These are phyloP conservation scores for Trametes elegans DNA, from an alignment of 768 basidiomycete species.

Conservation along the genomic window DNA sequence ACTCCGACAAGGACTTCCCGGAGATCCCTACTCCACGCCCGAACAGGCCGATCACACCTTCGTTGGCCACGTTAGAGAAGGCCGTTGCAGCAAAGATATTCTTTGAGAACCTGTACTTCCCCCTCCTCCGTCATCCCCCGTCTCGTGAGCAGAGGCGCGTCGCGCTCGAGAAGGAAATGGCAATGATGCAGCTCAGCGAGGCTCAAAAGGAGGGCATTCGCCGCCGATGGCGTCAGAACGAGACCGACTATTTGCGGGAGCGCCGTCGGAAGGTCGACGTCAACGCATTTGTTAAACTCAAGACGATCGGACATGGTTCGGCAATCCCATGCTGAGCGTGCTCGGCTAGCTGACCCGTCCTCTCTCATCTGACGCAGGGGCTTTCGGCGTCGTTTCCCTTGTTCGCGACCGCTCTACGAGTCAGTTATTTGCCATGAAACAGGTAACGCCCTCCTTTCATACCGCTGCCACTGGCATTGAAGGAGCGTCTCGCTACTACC, in stretches of 20 bases:
- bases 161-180: conserved; percentile 89
- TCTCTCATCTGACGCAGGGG: conserved; percentile 49
- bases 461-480: conserved; percentile 3
- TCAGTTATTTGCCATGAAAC: conserved; percentile 93
- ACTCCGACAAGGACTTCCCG: conserved; percentile 30
- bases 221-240: conserved; percentile 78
- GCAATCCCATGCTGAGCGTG: conserved; percentile 22
- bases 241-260: conserved; percentile 88
- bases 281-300: conserved; percentile 82
- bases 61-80: conserved; percentile 88
- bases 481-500: background rate
- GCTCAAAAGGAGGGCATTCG: conserved; percentile 70
- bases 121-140: conserved; percentile 78
- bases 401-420: conserved; percentile 81
- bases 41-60: conserved; percentile 71
- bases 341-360: conserved; percentile 8
- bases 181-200: conserved; percentile 64
- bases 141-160: conserved; percentile 82
- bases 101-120: conserved; percentile 91
- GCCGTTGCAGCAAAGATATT: conserved; percentile 90
- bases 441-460: conserved; percentile 47
- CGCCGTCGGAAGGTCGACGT: conserved; percentile 78
- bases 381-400: conserved; percentile 94
- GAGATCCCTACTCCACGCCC: conserved; percentile 35
- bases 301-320: conserved; percentile 92